These are phyloP conservation scores for Phialophora macrospora DNA, from an alignment of 2,329 filamentous ascomycete genomes.

Conservation along the genomic window DNA sequence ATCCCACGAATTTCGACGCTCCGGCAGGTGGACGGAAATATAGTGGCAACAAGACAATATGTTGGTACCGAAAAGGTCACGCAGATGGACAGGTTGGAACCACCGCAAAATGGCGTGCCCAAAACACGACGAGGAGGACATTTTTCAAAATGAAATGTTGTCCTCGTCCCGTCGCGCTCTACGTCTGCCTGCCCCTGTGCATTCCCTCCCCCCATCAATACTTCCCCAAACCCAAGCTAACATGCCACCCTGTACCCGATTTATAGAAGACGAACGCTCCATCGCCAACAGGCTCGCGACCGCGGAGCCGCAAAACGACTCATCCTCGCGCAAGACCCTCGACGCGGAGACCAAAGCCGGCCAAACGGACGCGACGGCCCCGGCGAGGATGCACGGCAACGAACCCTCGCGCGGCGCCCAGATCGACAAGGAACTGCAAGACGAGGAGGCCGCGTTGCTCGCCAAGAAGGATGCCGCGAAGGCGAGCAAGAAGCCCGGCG, in stretches of 20 bases:
- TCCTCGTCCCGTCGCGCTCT: not conserved
- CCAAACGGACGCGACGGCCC: slow-evolving; percentile 48
- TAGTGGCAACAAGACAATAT: not conserved
- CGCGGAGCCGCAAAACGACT: slow-evolving; percentile 37
- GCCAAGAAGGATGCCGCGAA: slow-evolving; percentile 48
- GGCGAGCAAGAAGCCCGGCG: slow-evolving; percentile 19
- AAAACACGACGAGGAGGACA: not conserved
- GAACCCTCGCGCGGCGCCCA: slow-evolving; percentile 54
- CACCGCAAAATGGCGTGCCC: too few relatives aligned
- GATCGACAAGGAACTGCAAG: slow-evolving; percentile 52
- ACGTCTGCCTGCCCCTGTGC: not conserved
- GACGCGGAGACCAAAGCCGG: slow-evolving; percentile 41
- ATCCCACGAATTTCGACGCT: not conserved
- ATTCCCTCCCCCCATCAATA: not conserved
- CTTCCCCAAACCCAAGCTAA: not conserved
- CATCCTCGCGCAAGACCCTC: slow-evolving; percentile 26
- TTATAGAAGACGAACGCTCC: slow-evolving; percentile 50
- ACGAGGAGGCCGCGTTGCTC: slow-evolving; percentile 52
- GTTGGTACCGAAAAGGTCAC: not conserved
- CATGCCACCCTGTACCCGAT: too few relatives aligned
- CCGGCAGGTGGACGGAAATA: not conserved
- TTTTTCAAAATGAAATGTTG: not conserved
- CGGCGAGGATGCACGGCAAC: slow-evolving; percentile 53
- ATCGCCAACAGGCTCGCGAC: slow-evolving; percentile 53
- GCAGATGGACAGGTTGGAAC: not conserved